Conservation (phyloP, 2,329 filamentous ascomycete species). For the Herpotrichia juniperi region DNA sequence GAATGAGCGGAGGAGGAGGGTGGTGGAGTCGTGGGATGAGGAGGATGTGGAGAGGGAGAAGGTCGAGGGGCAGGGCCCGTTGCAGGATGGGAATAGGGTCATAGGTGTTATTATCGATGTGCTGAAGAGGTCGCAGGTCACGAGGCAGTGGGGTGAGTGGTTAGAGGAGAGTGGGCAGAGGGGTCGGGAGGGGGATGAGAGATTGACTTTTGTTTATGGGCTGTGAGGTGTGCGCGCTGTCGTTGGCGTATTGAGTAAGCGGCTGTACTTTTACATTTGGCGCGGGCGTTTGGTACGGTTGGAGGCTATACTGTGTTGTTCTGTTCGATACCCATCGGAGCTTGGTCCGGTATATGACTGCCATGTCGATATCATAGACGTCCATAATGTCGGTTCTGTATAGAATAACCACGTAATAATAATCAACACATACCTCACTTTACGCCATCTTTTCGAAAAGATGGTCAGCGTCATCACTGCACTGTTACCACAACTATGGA, state of each 20-base stretch:
- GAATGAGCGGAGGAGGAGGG: conserved; percentile 42
- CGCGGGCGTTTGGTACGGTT: background rate
- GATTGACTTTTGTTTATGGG: conserved; percentile 54
- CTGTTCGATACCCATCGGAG: conserved; percentile 1
- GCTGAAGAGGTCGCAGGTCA: conserved; percentile 14
- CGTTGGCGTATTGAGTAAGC: background rate
- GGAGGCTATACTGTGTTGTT: background rate
- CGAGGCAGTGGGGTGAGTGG: conserved; percentile 30
- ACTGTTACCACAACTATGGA: too few relatives aligned
- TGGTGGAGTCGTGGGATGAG: conserved; percentile 44
- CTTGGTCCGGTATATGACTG: background rate
- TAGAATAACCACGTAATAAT: too few relatives aligned
- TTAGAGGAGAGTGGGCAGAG: conserved; percentile 42
- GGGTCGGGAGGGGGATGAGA: conserved; percentile 52
- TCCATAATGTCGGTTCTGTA: too few relatives aligned
- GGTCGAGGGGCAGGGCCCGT: conserved; percentile 34
- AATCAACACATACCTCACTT: too few relatives aligned
- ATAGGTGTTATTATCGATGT: conserved; percentile 10
- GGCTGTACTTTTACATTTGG: background rate
- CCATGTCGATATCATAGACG: too few relatives aligned
- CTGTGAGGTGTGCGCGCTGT: conserved; percentile 14
- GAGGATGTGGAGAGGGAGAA: conserved; percentile 46
- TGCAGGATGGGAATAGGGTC: conserved; percentile 33
- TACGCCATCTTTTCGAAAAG: too few relatives aligned
- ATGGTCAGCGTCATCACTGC: too few relatives aligned